Evolutionary conservation across 331 rosid genomes (phyloP), one percentile per base, ranked within the genome.

Genomic region (Malus hybrid): DNA sequence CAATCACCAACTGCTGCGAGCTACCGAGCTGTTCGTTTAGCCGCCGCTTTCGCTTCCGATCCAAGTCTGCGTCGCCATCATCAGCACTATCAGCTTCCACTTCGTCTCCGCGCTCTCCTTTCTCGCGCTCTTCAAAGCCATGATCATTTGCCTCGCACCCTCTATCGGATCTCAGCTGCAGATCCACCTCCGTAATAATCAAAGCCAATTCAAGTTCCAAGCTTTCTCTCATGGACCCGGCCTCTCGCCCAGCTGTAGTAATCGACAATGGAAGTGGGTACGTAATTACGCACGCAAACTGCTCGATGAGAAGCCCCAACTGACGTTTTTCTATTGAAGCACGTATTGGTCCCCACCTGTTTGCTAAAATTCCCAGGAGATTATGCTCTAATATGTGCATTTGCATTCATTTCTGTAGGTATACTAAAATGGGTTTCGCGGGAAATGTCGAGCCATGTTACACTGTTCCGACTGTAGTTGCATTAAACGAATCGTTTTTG

Each of bases 231-330:
- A 93, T 94, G 99, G 99, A 94, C 91, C 91, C 93, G 33, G 89
- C 91, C 29, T 86, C 93, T 81, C 96, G 99, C 76, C 96, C 97
- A 19, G 95, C 99, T 79, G 96, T 94, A 72, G 99, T 94, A 12
- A 86, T 91, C 75, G 99, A 94, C 84, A 94, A 85, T 71, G 99
- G 99, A 86, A 90, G 96, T 78, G 99, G 99, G 99, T 94, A 89
- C 50, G 13, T 28, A 56, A 62, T 36, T 22, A n/a, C 36, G 77
- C 74, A 66, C 83, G 57, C 74, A 70, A 80, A 5, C n/a, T 85
- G 88, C 75, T 85, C 72, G 83, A 76, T 72, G 73, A 72, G 84
- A 82, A 78, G 74, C 78, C 82, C 75, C 61, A 57, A 9, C 6
- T 30, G 77, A 46, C 32, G 19, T 74, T 26, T 1, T 15, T 32